phyloP scores from a whole-genome alignment of 768 basidiomycete genomes.

The Agrocybe praecox region DNA sequence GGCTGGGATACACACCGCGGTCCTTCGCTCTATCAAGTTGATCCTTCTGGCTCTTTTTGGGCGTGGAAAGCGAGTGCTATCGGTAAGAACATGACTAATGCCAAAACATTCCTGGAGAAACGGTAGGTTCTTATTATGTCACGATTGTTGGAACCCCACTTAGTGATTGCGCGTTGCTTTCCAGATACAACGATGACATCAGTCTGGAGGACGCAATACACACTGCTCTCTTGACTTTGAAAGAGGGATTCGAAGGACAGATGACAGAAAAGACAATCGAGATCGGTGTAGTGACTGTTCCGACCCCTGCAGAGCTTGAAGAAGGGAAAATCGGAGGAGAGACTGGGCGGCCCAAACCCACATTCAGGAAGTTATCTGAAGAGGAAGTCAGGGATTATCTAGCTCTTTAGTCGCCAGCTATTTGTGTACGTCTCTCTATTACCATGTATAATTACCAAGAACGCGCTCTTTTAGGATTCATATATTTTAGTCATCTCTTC shows the following conservation, averaged over 20 bases:
- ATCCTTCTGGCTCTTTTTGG: constrained; percentile 99
- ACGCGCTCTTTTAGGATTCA: constrained; percentile 17
- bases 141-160: constrained; percentile 14
- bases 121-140: constrained; percentile 57
- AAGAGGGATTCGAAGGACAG: constrained; percentile 99
- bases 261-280: constrained; percentile 99
- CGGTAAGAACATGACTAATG: constrained; percentile 99
- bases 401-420: constrained; percentile 57
- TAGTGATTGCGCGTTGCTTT: constrained; percentile 20
- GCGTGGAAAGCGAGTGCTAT: constrained; percentile 99
- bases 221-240: constrained; percentile 94
- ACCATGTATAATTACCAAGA: constrained; percentile 13
- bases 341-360: constrained; percentile 75
- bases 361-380: constrained; percentile 94
- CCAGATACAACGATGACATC: constrained; percentile 98
- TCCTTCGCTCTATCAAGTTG: constrained; percentile 97
- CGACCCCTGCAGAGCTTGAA: constrained; percentile 69
- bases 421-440: constrained; percentile 25
- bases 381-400: constrained; percentile 98
- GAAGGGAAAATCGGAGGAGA: constrained; percentile 70
- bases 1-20: constrained; percentile 97
- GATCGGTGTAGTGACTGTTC: constrained; percentile 94
- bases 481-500: constrained; percentile 2
- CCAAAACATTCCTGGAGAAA: constrained; percentile 99
- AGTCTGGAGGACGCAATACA: constrained; percentile 99